These are phyloP conservation scores for Erigeron canadensis DNA, from an alignment of 129 eudicot species.

Conservation along the genomic window DNA sequence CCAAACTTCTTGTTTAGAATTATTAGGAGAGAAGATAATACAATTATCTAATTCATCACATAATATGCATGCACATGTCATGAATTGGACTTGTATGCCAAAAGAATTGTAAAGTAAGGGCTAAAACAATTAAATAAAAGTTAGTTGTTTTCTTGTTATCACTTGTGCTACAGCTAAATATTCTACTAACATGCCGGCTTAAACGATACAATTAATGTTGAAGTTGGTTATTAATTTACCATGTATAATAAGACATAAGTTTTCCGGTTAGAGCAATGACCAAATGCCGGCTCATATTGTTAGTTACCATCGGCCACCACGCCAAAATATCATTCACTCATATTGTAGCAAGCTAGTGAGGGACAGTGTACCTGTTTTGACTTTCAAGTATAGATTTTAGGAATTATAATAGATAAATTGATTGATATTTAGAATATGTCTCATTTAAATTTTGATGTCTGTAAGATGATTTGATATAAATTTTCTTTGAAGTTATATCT, in stretches of 20 bases:
- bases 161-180: slow-evolving; percentile 45
- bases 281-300: slow-evolving; percentile 25
- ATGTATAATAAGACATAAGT: slow-evolving; percentile 18
- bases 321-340: neutral
- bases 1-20: neutral
- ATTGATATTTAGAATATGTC: too few relatives aligned
- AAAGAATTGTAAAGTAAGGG: slow-evolving; percentile 24
- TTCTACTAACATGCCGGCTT: slow-evolving; percentile 43
- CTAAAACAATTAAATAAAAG: slow-evolving; percentile 29
- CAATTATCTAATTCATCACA: slow-evolving; percentile 23
- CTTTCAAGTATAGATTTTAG: neutral
- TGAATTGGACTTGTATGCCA: slow-evolving; percentile 35
- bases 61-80: slow-evolving; percentile 44
- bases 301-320: slow-evolving; percentile 4
- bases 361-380: neutral
- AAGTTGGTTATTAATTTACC: slow-evolving; percentile 23
- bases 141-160: slow-evolving; percentile 34
- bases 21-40: slow-evolving; percentile 13
- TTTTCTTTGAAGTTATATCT: too few relatives aligned
- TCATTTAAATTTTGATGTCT: too few relatives aligned
- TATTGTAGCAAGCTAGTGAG: slow-evolving; percentile 8
- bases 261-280: slow-evolving; percentile 18
- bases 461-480: too few relatives aligned
- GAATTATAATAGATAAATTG: neutral
- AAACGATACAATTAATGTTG: slow-evolving; percentile 41